Conservation (phyloP, 352 stramenopile genomes). For the Phytopythium helicoides region DNA sequence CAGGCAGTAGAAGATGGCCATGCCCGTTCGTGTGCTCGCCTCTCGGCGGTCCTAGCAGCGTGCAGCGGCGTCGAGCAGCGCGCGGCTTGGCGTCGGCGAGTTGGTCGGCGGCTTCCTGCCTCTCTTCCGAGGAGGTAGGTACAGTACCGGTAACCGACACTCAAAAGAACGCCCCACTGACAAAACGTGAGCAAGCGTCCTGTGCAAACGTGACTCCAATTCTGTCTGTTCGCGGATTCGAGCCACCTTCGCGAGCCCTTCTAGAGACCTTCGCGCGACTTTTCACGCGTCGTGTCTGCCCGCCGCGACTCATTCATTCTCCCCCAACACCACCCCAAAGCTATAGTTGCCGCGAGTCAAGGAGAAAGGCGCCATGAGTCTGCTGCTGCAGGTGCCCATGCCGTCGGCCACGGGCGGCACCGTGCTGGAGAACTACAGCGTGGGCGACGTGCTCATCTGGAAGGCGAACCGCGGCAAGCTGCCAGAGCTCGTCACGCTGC, state of each 20-base stretch:
- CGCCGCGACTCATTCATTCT: slow-evolving; percentile 1
- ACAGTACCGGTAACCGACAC: too few relatives aligned
- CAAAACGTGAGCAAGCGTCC: too few relatives aligned
- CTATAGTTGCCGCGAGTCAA: too few relatives aligned
- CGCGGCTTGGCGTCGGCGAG: too few relatives aligned
- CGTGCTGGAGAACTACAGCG: slow-evolving; percentile 72
- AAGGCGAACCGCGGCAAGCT: slow-evolving; percentile 85
- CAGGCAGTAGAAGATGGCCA: slow-evolving; percentile 89
- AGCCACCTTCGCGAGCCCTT: slow-evolving; percentile 5
- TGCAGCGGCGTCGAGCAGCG: too few relatives aligned
- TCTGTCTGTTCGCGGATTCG: not conserved
- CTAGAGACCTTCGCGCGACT: slow-evolving; percentile 17
- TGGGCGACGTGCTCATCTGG: slow-evolving; percentile 85
- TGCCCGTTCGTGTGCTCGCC: too few relatives aligned
- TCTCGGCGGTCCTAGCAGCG: too few relatives aligned
- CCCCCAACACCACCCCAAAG: too few relatives aligned
- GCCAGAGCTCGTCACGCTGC: slow-evolving; percentile 69
- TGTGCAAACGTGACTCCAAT: too few relatives aligned
- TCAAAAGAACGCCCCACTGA: too few relatives aligned
- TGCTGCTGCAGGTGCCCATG: slow-evolving; percentile 65
- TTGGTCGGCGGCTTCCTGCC: too few relatives aligned
- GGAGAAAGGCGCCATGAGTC: slow-evolving; percentile 41
- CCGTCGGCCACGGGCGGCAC: slow-evolving; percentile 35
- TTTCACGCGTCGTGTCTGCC: slow-evolving; percentile 12
- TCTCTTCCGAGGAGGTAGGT: too few relatives aligned